Base-by-base conservation (phyloP, 2,329 filamentous ascomycete species). In the Penicillium italicum region DNA sequence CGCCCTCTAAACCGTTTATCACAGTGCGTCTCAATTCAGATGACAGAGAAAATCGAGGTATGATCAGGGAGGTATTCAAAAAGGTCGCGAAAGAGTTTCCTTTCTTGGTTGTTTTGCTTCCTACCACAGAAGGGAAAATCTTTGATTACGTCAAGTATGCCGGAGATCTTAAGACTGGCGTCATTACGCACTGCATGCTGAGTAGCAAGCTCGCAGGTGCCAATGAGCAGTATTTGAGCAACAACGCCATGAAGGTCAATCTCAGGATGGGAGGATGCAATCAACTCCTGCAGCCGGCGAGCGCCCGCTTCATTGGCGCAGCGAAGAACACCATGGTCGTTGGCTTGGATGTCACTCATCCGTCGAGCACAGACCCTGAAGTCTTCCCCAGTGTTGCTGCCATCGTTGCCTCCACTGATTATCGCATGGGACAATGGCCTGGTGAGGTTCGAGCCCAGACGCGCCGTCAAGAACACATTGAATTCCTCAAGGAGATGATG, bases 331-430 rank as follows among this genome's bases (percentile, higher is more conserved):
- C 90, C 0, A 96, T 96, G 85, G 74, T 96, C 1, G 84, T 94
- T 11, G 91, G 91, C 0, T 86, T 93, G 62, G 91, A 96, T 67
- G 91, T 96, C 1, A 94, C 90, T 0, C 91, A 96, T 68, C 91
- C 91, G 0, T 91, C 90, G 20, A 80, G 83, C 0, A 82, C 80
- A 0, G 84, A 80, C 7, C 69, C 76, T 0, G 72, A 77, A 0
- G 70, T 68, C 0, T 82, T 87, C 0, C 90, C 89, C 1, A 93
- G 89, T 69, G 80, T 95, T 54, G 90, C 90, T 8, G 88, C 84
- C 0, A 82, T 96, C 41, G 91, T 96, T 12, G 85, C 89, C 0
- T 93, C 85, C 53, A 71, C 87, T 8, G 87, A 94, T 69, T 71
- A 73, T 1, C 69, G 82, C 1, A 80, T 95, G 43, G 85, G 79